Base-by-base conservation (phyloP, 2,329 filamentous ascomycete species). In the Pseudogymnoascus sp. region DNA sequence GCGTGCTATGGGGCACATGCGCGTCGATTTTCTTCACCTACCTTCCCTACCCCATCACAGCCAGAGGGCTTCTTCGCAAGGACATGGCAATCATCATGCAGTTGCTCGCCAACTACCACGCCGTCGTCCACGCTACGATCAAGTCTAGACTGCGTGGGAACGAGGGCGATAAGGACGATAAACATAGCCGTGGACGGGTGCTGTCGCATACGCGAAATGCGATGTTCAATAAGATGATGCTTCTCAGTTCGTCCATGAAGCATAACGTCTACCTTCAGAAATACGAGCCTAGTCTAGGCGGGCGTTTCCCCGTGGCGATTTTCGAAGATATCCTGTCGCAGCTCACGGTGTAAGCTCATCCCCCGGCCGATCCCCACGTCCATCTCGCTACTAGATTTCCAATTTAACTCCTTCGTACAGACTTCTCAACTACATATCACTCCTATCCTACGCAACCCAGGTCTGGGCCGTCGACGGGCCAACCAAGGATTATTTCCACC, bases 21-120 rank as follows among this genome's bases (percentile, higher is more conserved):
- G 81, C 90, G 1, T 87, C 86, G 2, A 90, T 89, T 72, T 78
- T 92, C 68, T 91, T 87, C 86, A 90, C 88, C 0, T 80, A 90
- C 62, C 89, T 91, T 69, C 88, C 88, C 0, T 87, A 81, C 63
- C 87, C 88, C 0, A 80, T 89, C 60, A 87, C 86, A 0, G 88
- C 90, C 67, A 84, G 88, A 64, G 84, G 83, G 1, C 82, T 83
- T 65, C 77, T 91, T 4, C 81, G 88, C 3, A 83, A 83, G 63
- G 85, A 86, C 64, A 76, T 91, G 0, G 86, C 86, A 3, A 81
- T 81, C 0, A 82, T 86, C 0, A 75, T 91, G 2, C 90, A 90
- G 69, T 78, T 91, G 1, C 78, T 90, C 2, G 88, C 87, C 2
- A 90, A 89, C 69, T 88, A 87, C 72, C 90, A 89, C 70, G 86